A percentile compares a stretch with the other conserved stretches of the same genome.
These are phyloP conservation scores for Trichosporon faecale DNA, from an alignment of 1,284 basidiomycete species.

Conservation along the genomic window DNA sequence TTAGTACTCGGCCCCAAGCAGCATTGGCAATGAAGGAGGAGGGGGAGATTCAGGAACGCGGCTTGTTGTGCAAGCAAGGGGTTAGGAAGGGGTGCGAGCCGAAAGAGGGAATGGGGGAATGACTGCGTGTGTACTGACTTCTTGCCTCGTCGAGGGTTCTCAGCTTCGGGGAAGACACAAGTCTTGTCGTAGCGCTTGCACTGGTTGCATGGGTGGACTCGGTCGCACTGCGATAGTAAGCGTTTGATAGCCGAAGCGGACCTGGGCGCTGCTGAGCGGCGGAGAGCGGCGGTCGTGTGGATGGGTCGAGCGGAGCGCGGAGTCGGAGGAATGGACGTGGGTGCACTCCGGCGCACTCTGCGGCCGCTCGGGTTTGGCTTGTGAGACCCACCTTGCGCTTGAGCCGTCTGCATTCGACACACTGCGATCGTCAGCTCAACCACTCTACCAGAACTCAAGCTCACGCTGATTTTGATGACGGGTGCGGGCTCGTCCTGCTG, in stretches of 20 bases:
- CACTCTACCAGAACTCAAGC: neutral
- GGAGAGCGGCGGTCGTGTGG: conserved; percentile 2
- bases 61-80: neutral
- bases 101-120: no score
- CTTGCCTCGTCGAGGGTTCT: conserved; percentile 22
- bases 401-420: conserved; percentile 28
- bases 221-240: conserved; percentile 24
- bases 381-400: conserved; percentile 27
- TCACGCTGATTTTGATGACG: conserved; percentile 15
- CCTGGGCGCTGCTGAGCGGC: neutral
- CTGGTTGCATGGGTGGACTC: conserved; percentile 27
- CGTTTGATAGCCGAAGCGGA: neutral
- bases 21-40: neutral
- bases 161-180: conserved; percentile 24
- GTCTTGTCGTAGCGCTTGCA: conserved; percentile 25
- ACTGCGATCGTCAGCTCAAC: conserved; percentile 18
- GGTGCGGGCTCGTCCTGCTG: neutral
- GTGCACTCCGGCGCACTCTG: conserved; percentile 9
- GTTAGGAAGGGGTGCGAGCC: no score
- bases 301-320: conserved; percentile 7
- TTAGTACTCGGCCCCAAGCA: neutral
- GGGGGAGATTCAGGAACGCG: neutral
- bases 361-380: neutral
- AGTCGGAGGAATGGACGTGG: conserved; percentile 9
- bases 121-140: conserved; percentile 13